Evolutionary conservation across 2,329 filamentous ascomycete genomes (phyloP).

Genomic region (Apiospora saccharicola): DNA sequence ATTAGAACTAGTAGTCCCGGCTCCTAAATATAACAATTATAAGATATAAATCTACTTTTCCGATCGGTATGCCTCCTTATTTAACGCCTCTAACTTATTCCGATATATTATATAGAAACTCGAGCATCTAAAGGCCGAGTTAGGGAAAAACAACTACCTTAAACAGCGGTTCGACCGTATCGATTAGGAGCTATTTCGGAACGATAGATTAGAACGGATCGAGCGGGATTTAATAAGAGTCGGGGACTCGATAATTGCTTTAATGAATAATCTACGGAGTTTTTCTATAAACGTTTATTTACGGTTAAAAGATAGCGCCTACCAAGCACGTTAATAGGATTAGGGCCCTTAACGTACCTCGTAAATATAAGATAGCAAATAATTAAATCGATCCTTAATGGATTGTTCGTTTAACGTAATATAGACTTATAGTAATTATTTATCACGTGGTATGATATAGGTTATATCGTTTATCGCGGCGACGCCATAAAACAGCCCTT

Average conservation of each 20-base stretch:
- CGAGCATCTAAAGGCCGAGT: too few relatives aligned
- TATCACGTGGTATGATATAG: background rate
- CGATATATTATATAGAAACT: too few relatives aligned
- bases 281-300: too few relatives aligned
- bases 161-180: too few relatives aligned
- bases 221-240: too few relatives aligned
- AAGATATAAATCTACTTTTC: slow-evolving; percentile 3
- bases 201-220: too few relatives aligned
- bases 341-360: background rate
- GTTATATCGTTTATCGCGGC: slow-evolving; percentile 9
- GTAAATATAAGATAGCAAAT: slow-evolving; percentile 1
- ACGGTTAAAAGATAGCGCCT: background rate
- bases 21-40: background rate
- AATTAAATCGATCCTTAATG: background rate
- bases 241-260: too few relatives aligned
- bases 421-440: background rate
- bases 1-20: background rate
- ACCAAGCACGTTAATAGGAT: background rate
- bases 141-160: too few relatives aligned
- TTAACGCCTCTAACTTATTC: too few relatives aligned
- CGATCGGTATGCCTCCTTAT: background rate
- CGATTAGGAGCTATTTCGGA: too few relatives aligned
- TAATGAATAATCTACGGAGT: too few relatives aligned
- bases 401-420: background rate
- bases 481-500: slow-evolving; percentile 4